Evolutionary conservation across 768 basidiomycete species (phyloP), one percentile per base, ranked within the genome.

Genomic region (Pleurotus pulmonarius): DNA sequence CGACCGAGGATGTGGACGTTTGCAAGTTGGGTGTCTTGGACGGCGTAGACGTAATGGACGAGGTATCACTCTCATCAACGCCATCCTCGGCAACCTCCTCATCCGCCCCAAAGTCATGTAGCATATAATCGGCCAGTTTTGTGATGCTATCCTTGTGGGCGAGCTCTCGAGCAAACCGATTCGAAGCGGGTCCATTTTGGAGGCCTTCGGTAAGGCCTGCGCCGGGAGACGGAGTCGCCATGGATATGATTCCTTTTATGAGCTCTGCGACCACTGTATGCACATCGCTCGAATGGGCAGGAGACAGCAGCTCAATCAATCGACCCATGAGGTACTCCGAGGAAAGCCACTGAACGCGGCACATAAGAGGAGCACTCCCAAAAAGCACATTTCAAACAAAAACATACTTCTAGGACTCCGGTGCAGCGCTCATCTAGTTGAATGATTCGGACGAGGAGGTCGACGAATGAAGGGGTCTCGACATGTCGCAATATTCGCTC

Each of bases 211-310:
- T 80, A 62, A 93, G 79, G 56, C 79, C 90, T 55, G 84, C 84
- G 3, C 83, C 86, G 3, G 91, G 90, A 0, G 93, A 90, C 5
- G 92, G 92, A 1, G 94, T 88, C 37, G 94, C 92, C 80, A 97
- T 88, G 38, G 92, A 89, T 60, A 99, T 94, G 60, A 98, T 94
- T 49, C 88, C 88, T 69, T 96, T 96, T 65, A 98, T 85, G 55
- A 98, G 79, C 57, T 99, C 97, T 0, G 93, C 82, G 29, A 93
- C 91, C 56, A 93, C 87, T 6, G 83, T 78, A 70, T 98, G 97
- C 55, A 90, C 83, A 56, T 92, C 86, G 37, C 84, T 75, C 18
- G 85, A 80, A 58, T 91, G 76, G 8, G 78, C 68, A 0, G 97
- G 94, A 12, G 94, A 90, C 20, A 99, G 82, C 46, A 94, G 78